Conservation (phyloP, 495 filamentous ascomycete species). For the Cladorrhinum samala region DNA sequence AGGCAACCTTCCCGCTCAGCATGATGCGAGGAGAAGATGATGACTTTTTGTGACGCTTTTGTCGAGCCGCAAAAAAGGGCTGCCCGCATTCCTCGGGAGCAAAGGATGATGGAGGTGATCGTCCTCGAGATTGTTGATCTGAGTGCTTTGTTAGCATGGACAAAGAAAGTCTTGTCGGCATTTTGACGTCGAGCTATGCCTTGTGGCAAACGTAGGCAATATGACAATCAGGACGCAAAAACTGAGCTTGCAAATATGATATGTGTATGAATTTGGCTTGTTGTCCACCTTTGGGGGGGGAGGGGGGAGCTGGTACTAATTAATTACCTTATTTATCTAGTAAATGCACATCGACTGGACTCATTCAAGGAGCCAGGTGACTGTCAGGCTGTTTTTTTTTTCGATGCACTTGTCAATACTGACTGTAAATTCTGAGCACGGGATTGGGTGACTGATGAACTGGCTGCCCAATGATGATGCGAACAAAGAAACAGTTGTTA, state of each 20-base stretch:
- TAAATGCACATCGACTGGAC: too few relatives aligned
- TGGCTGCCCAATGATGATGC: too few relatives aligned
- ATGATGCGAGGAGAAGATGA: background rate
- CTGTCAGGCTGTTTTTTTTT: background rate
- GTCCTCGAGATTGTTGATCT: background rate
- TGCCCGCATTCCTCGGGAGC: background rate
- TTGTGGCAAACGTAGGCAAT: background rate
- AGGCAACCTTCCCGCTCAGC: background rate
- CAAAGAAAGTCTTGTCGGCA: conserved; percentile 6
- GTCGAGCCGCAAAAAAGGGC: conserved; percentile 3
- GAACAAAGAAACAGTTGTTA: background rate
- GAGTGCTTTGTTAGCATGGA: background rate
- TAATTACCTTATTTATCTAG: too few relatives aligned
- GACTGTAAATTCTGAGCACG: background rate
- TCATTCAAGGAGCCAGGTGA: background rate
- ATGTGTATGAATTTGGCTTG: too few relatives aligned
- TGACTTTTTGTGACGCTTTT: background rate
- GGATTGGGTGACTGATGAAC: background rate
- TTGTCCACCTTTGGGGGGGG: too few relatives aligned
- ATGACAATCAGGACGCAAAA: background rate
- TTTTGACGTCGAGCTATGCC: background rate
- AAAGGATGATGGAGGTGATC: background rate
- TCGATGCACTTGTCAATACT: too few relatives aligned
- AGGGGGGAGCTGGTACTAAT: too few relatives aligned
- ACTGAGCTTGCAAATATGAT: background rate